Evolutionary conservation across 2,329 filamentous ascomycete species (phyloP), one percentile per base, ranked within the genome.

Genomic region (Fusarium penzigii): DNA sequence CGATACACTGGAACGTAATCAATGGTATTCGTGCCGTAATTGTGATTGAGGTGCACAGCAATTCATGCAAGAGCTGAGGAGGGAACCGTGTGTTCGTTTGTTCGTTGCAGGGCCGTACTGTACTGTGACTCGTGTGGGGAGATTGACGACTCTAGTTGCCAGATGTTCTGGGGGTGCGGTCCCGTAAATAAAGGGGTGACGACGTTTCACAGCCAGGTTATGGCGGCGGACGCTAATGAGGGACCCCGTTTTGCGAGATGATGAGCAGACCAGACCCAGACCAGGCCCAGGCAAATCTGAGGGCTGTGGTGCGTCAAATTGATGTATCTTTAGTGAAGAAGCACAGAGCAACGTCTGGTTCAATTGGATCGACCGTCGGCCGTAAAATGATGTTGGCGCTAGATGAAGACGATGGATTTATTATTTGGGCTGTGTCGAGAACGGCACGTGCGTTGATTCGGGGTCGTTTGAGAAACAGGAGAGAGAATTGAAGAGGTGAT

Each of bases 201-300:
- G 62, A 61, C 54, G 62, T 65, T 65, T 65, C 62, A 65, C 60
- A 60, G 62, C 53, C 56, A 61, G 53, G 54, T 58, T 36, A 36
- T 14, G 32, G 53, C 53, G 48, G 57, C 57, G 52, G 61, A 42
- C 58, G 61, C 60, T 63, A 61, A 36, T 36, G 32, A 14, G 32
- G 10, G 32, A 36, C 32, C 32, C 32, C 32, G 32, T 36, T 25
- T 25, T 36, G 48, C 48, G 47, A 44, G 53, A 52, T 48, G 56
- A 53, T 52, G 60, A 59, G 54, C 49, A 54, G 58, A 36, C 32
- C 32, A 14, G 13, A 14, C 32, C 10, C 32, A 14, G 32, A 36
- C 10, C 32, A 5, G 7, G 20, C 4, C 20, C n/a, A n/a, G 20
- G 20, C 20, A 25, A 25, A 25, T 25, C 20, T 25, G 20, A 25